Conservation (phyloP, 2,329 filamentous ascomycete species). For the Phialemoniopsis sp. region DNA sequence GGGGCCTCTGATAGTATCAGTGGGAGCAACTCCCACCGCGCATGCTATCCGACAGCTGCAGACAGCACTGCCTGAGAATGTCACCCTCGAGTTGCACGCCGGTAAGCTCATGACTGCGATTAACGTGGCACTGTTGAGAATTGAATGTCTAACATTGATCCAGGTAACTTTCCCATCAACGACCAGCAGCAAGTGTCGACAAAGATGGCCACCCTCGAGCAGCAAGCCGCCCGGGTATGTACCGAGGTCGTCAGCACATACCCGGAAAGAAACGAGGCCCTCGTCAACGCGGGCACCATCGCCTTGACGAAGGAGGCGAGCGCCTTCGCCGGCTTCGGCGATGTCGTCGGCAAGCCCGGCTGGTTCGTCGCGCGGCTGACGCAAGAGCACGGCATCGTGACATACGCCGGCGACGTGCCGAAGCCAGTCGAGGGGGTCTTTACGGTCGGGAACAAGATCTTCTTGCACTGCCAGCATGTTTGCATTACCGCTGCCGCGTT, state of each 20-base stretch:
- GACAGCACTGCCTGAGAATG: constrained; percentile 18
- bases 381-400: constrained; percentile 31
- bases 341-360: constrained; percentile 16
- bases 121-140: too few species aligned
- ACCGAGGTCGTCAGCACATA: constrained; percentile 32
- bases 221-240: constrained; percentile 23
- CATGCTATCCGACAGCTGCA: constrained; percentile 26
- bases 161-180: constrained; percentile 29
- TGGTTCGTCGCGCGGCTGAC: constrained; percentile 28
- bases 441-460: constrained; percentile 24
- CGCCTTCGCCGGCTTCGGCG: constrained; percentile 21
- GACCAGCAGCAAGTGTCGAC: constrained; percentile 33
- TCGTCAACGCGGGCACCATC: constrained; percentile 29
- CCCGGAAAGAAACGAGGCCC: constrained; percentile 28
- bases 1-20: constrained; percentile 20
- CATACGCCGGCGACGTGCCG: constrained; percentile 7
- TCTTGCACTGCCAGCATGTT: constrained; percentile 24
- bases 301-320: constrained; percentile 28
- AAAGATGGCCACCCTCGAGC: constrained; percentile 18
- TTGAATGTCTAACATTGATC: too few species aligned
- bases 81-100: constrained; percentile 29
- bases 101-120: too few species aligned
- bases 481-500: constrained; percentile 32
- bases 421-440: constrained; percentile 19
- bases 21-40: constrained; percentile 29